Evolutionary conservation across 306 rosid species (phyloP).

Genomic region (Sicyos baderoa): DNA sequence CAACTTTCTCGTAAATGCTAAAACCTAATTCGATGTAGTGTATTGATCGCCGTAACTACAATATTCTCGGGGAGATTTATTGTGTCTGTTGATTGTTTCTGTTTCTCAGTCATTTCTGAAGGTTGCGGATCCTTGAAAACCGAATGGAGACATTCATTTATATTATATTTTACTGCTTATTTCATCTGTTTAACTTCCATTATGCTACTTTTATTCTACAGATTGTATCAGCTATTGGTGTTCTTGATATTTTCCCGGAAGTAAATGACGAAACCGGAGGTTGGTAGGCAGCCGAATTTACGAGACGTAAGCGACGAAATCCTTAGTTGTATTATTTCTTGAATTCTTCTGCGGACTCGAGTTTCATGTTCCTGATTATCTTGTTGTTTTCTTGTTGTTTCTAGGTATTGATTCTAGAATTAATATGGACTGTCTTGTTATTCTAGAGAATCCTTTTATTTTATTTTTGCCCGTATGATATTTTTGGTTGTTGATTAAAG

Average conservation of each 20-base stretch:
- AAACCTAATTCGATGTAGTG: too few species aligned
- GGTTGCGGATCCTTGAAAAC: too few species aligned
- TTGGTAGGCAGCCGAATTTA: conserved; percentile 8
- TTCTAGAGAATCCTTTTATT: background rate
- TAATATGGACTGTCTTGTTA: background rate
- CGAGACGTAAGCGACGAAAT: conserved; percentile 15
- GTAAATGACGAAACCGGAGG: conserved; percentile 5
- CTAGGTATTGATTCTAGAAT: background rate
- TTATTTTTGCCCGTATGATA: background rate
- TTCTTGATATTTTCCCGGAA: background rate
- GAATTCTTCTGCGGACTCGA: background rate
- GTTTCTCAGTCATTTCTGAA: too few species aligned
- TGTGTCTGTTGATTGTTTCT: too few species aligned
- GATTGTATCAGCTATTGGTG: too few species aligned
- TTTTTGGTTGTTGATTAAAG: background rate
- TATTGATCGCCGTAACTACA: too few species aligned
- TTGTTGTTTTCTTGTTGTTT: background rate
- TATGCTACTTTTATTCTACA: too few species aligned
- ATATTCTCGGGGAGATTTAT: too few species aligned
- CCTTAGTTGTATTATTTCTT: conserved; percentile 4
- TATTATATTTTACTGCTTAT: too few species aligned
- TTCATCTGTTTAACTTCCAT: too few species aligned
- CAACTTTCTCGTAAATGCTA: too few species aligned
- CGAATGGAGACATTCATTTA: too few species aligned
- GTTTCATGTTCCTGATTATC: background rate